Evolutionary conservation across 176 grass and related monocot genomes (phyloP).

Genomic region (Hyparrhenia diplandra): DNA sequence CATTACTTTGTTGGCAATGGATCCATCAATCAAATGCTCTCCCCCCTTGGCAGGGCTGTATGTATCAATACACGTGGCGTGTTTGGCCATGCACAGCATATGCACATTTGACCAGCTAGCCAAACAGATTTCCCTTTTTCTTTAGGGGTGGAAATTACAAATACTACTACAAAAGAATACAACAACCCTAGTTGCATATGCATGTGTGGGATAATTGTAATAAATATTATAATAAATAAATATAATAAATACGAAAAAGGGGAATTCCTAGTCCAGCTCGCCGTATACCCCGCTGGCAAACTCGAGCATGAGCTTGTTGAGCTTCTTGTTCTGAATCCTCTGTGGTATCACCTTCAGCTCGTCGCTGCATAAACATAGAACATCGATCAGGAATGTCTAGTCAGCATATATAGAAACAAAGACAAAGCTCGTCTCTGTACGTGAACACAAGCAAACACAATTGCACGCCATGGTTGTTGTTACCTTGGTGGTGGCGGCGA

Average conservation of each 20-base stretch:
- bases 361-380: slow-evolving; percentile 25
- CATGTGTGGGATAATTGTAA: neutral
- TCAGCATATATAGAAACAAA: too few relatives aligned
- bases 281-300: slow-evolving; percentile 52
- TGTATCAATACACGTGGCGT: slow-evolving; percentile 32
- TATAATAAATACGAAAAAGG: neutral
- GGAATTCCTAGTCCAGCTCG: slow-evolving; percentile 47
- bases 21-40: slow-evolving; percentile 32
- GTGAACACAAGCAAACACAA: too few relatives aligned
- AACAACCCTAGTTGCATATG: neutral
- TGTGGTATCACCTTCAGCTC: slow-evolving; percentile 69
- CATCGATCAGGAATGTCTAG: neutral
- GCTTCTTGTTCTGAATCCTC: slow-evolving; percentile 78
- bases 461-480: too few relatives aligned
- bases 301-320: slow-evolving; percentile 82
- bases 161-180: slow-evolving; percentile 11
- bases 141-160: slow-evolving; percentile 6
- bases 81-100: slow-evolving; percentile 53
- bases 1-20: slow-evolving; percentile 12
- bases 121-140: slow-evolving; percentile 4
- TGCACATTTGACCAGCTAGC: slow-evolving; percentile 47
- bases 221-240: neutral
- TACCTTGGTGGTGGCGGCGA: slow-evolving; percentile 41
- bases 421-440: too few relatives aligned
- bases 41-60: slow-evolving; percentile 15